A percentile compares a stretch with the other conserved stretches of the same genome.
phyloP scores from a whole-genome alignment of 139 green algal species.

The Chlorella sp. region DNA sequence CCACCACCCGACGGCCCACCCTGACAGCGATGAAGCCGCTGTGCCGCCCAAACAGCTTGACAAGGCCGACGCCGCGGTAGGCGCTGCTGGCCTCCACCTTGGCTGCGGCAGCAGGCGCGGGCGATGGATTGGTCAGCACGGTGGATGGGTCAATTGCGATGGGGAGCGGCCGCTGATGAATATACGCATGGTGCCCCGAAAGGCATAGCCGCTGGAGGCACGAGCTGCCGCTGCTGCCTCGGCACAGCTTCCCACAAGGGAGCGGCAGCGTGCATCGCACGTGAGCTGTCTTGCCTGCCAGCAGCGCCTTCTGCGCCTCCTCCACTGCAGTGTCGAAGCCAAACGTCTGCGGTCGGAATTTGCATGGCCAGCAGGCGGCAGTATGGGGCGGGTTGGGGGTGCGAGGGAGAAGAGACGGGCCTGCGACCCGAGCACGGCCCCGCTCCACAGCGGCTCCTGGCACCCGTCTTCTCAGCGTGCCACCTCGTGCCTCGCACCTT shows the following conservation, averaged over 20 bases:
- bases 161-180: background rate
- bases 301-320: conserved; percentile 67
- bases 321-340: conserved; percentile 89
- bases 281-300: conserved; percentile 43
- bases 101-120: too few species aligned
- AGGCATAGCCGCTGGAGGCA: too few species aligned
- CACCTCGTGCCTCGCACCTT: background rate
- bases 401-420: conserved; percentile 35
- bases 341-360: conserved; percentile 41
- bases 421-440: background rate
- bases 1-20: background rate
- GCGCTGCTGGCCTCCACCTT: conserved; percentile 79
- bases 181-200: background rate
- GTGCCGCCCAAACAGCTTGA: conserved; percentile 88
- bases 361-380: background rate
- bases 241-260: too few species aligned
- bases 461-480: background rate
- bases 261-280: too few species aligned
- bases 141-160: too few species aligned
- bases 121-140: background rate
- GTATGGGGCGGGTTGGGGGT: background rate
- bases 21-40: conserved; percentile 82
- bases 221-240: too few species aligned
- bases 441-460: background rate
- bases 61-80: conserved; percentile 74